These are phyloP conservation scores for Leishmania mexicana DNA, from an alignment of 208 protist species.

Conservation along the genomic window DNA sequence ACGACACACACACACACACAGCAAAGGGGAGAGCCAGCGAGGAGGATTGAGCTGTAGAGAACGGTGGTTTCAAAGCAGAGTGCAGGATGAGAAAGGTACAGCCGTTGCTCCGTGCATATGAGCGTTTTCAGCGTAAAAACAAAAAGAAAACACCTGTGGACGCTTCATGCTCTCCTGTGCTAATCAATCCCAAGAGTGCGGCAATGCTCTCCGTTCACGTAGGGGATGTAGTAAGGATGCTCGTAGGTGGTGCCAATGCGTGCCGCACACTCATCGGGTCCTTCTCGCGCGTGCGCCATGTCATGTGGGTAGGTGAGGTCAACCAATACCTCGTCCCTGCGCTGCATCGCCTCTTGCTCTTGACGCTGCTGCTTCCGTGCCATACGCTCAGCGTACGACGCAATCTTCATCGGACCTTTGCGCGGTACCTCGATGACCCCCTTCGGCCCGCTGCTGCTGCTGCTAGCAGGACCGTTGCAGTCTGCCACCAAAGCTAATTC, in stretches of 20 bases:
- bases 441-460: neutral
- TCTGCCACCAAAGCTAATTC: neutral
- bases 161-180: too few species aligned
- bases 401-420: neutral
- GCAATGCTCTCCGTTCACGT: constrained; percentile 30
- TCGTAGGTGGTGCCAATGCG: constrained; percentile 36
- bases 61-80: neutral
- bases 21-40: neutral
- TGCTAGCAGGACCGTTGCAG: neutral
- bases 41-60: neutral
- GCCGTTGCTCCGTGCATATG: neutral
- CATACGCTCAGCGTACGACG: neutral
- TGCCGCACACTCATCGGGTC: constrained; percentile 25
- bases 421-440: neutral
- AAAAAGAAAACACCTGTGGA: too few species aligned
- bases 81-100: neutral
- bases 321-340: constrained; percentile 48
- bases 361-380: constrained; percentile 18
- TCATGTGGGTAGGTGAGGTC: constrained; percentile 30
- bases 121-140: neutral
- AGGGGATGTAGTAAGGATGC: constrained; percentile 41
- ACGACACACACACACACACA: neutral
- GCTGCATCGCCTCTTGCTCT: constrained; percentile 39
- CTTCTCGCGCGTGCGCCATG: constrained; percentile 35
- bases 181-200: constrained; percentile 43